Percentiles rank a stretch among this genome's conserved stretches.
Conservation (phyloP, 148 eudicot species). For the Cornus florida region DNA sequence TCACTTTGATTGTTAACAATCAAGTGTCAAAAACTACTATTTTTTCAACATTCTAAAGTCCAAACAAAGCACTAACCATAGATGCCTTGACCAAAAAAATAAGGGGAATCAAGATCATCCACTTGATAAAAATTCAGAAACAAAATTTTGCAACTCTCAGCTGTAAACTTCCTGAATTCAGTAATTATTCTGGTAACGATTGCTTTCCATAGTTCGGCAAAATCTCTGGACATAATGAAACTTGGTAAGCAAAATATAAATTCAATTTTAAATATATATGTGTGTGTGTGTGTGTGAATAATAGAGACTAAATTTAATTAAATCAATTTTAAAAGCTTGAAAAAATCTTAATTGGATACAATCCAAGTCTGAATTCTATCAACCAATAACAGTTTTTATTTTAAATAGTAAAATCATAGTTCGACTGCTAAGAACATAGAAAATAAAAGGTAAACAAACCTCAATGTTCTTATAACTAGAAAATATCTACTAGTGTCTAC, state of each 20-base stretch:
- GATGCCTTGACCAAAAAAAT: background rate
- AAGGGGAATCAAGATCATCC: constrained; percentile 2
- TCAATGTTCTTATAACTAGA: too few relatives aligned
- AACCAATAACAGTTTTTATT: background rate
- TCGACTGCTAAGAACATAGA: background rate
- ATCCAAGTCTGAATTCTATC: background rate
- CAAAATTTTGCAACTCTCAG: background rate
- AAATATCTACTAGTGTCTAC: background rate
- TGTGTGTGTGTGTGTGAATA: too few relatives aligned
- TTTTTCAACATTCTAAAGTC: constrained; percentile 49
- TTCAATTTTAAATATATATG: background rate
- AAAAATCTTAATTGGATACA: too few relatives aligned
- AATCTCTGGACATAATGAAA: background rate
- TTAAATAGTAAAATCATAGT: too few relatives aligned
- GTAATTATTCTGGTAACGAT: too few relatives aligned
- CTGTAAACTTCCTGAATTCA: constrained; percentile 7
- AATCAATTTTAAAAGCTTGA: background rate
- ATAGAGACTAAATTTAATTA: background rate
- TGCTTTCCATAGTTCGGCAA: constrained; percentile 16
- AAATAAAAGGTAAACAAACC: background rate
- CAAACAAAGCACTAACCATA: constrained; percentile 14
- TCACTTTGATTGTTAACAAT: constrained; percentile 44
- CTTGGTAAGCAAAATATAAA: background rate
- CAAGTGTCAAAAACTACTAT: constrained; percentile 46
- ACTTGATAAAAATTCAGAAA: background rate